Evolutionary conservation across 768 basidiomycete species (phyloP), one percentile per base, ranked within the genome.

Genomic region (Cantharellus cinnabarinus): DNA sequence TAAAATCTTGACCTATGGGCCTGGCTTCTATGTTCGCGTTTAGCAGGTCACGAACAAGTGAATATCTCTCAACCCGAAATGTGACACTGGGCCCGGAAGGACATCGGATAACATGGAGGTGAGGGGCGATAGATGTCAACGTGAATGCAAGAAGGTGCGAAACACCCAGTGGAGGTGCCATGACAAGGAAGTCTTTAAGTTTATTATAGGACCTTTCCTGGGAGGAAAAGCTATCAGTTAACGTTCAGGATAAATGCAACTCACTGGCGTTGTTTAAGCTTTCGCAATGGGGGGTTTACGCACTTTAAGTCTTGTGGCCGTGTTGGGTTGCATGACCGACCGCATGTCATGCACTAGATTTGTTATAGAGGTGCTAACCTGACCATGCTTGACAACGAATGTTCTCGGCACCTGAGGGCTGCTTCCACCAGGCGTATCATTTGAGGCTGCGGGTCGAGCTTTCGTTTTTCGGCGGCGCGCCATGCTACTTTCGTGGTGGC

Each of bases 301-400:
- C 62, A 94, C 93, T 71, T 74, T 82, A n/a, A 99, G 76, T 56
- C 95, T 78, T 62, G 82, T 83, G 20, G 94, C 95, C 10, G 95
- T 99, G 67, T 97, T 89, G 61, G 95, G 95, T 68, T 99, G 95
- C 88, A 99, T 89, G 61, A 95, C 88, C 70, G 88, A 87, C 66
- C 95, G 76, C 67, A 95, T 73, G 71, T 99, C 94, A 59, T 87
- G 79, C 20, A 97, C 93, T 42, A 99, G 83, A 67, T 91, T 88
- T 3, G 81, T 72, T 59, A 97, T 73, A 4, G 89, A 89, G 55
- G 78, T 75, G 20, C 95, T 94, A 39, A 98, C 91, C 60, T 83
- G 81, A 44, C 95, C 95, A 72, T 93, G 89, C 70, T 93, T 94
- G 68, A 99, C 87, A 61, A 99, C 86, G 67, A 99, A 98, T 0